A percentile compares a stretch with the other conserved stretches of the same genome.
phyloP scores from a whole-genome alignment of 2,329 filamentous ascomycete species.

The Aspergillus quadricinctus region DNA sequence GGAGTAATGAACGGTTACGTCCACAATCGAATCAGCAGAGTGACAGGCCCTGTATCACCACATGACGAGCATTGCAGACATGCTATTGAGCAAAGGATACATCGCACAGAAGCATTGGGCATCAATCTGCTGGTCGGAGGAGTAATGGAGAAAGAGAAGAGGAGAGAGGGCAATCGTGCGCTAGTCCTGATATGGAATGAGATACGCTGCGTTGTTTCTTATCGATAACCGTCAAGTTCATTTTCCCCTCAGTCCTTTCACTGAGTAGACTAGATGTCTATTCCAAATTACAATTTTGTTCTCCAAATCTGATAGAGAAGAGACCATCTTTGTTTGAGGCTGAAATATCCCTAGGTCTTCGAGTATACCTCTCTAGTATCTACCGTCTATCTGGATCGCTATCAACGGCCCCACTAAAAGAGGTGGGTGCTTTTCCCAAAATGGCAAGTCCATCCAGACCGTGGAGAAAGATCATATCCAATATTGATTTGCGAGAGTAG shows the following conservation, averaged over 20 bases:
- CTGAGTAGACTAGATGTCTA: too few species aligned
- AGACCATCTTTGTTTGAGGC: too few species aligned
- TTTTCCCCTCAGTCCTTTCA: too few species aligned
- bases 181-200: conserved; percentile 21
- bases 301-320: too few species aligned
- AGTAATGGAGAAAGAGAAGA: neutral
- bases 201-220: conserved; percentile 7
- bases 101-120: neutral
- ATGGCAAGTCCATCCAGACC: conserved; percentile 26
- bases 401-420: neutral
- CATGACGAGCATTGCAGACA: neutral
- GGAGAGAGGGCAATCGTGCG: neutral
- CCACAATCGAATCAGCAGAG: neutral
- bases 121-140: neutral
- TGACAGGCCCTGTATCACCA: neutral
- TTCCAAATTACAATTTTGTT: too few species aligned
- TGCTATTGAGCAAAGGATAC: neutral
- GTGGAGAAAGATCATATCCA: neutral
- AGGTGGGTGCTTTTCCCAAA: conserved; percentile 15
- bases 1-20: neutral
- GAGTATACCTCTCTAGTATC: too few species aligned
- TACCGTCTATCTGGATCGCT: neutral
- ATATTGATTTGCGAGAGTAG: neutral
- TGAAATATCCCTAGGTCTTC: too few species aligned
- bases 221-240: conserved; percentile 1